phyloP scores from a whole-genome alignment of 305 asterid genomes.

The Rubia peregrina region DNA sequence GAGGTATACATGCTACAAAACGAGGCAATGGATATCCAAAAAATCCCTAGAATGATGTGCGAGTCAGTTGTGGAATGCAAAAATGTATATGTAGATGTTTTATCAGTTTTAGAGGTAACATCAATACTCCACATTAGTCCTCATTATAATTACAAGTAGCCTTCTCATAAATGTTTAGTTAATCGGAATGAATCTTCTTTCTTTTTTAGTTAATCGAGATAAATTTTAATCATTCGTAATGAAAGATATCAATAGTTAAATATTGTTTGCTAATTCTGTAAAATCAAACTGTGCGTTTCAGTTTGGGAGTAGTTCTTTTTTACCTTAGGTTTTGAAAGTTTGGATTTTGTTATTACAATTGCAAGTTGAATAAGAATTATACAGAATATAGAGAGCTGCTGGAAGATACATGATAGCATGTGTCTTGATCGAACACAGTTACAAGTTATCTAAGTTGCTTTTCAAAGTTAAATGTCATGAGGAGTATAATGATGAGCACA shows the following conservation, averaged over 20 bases:
- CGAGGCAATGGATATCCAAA: slow-evolving; percentile 41
- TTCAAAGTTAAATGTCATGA: not conserved
- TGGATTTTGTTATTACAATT: not conserved
- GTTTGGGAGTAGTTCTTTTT: not conserved
- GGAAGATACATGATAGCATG: too few relatives aligned
- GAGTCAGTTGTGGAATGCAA: slow-evolving; percentile 54
- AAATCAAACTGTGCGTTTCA: not conserved
- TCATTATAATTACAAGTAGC: slow-evolving; percentile 6
- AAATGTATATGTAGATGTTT: slow-evolving; percentile 46
- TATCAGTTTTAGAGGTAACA: slow-evolving; percentile 57
- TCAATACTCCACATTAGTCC: slow-evolving; percentile 3
- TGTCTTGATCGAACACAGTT: not conserved
- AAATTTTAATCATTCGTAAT: not conserved
- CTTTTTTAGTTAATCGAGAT: too few relatives aligned
- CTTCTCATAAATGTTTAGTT: not conserved
- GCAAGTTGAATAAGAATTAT: not conserved
- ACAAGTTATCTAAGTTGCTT: not conserved
- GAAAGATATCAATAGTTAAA: not conserved
- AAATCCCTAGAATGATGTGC: slow-evolving; percentile 48
- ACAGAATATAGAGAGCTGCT: not conserved
- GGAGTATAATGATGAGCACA: not conserved
- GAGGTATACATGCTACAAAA: slow-evolving; percentile 56
- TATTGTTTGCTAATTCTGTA: too few relatives aligned
- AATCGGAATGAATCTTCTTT: not conserved
- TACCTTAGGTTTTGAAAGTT: not conserved